A percentile compares a stretch with the other conserved stretches of the same genome.
phyloP scores from a whole-genome alignment of 2,329 filamentous ascomycete species.

The Chaetoscypha palmicola region DNA sequence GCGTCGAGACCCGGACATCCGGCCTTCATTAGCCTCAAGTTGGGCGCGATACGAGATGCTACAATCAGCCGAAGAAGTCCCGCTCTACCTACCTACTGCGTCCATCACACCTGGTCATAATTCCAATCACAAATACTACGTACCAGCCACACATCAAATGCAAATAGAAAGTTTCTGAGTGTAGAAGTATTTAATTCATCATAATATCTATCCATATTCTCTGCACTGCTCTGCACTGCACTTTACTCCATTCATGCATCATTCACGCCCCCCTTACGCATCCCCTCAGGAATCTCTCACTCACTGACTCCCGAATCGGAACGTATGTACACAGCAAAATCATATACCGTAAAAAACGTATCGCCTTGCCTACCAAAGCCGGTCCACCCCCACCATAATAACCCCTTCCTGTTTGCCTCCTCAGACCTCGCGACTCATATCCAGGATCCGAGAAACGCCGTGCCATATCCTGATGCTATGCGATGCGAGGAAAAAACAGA shows the following conservation, averaged over 20 bases:
- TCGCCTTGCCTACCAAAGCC: neutral
- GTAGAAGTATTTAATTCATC: slow-evolving; percentile 19
- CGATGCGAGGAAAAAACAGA: slow-evolving; percentile 2
- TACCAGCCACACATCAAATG: no score
- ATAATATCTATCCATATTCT: slow-evolving; percentile 15
- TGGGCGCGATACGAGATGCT: no score
- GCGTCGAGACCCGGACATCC: no score
- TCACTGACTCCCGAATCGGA: slow-evolving; percentile 1
- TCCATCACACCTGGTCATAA: no score
- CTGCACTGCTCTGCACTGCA: neutral
- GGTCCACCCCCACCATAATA: slow-evolving; percentile 1
- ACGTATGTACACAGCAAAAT: slow-evolving; percentile 2
- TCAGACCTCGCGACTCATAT: neutral
- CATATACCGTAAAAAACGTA: neutral
- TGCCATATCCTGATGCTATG: no score
- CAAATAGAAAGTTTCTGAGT: neutral
- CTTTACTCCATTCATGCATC: neutral
- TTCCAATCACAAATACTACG: no score
- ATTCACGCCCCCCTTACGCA: neutral
- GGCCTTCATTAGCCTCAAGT: no score
- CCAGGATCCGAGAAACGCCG: neutral
- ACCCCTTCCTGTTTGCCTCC: neutral
- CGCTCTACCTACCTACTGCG: no score
- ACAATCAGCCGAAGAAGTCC: no score
- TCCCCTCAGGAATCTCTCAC: neutral